Percentiles rank a stretch among this genome's conserved stretches.
Conservation (phyloP, 768 basidiomycete species). For the Calocybe cyanea region DNA sequence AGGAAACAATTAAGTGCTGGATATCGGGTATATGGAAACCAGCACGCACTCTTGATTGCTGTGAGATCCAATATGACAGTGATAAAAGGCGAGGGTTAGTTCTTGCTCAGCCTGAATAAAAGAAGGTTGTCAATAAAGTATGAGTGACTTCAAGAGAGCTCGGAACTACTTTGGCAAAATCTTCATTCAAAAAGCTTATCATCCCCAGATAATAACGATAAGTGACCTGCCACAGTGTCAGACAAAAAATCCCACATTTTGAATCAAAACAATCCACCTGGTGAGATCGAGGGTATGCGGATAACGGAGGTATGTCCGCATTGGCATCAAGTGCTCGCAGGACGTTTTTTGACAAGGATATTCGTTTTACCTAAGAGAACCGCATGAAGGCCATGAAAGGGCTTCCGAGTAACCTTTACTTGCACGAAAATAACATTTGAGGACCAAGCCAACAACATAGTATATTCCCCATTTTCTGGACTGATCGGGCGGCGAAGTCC, state of each 20-base stretch:
- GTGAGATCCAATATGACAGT: slow-evolving; percentile 67
- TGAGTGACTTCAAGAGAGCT: not conserved
- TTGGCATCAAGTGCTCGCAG: slow-evolving; percentile 85
- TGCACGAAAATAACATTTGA: slow-evolving; percentile 95
- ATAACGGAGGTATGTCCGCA: slow-evolving; percentile 77
- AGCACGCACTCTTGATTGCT: slow-evolving; percentile 77
- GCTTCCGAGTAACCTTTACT: slow-evolving; percentile 26
- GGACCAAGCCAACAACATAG: slow-evolving; percentile 82
- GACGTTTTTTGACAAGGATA: slow-evolving; percentile 89
- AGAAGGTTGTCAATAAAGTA: not conserved
- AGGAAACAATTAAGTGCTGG: not conserved
- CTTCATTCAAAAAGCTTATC: slow-evolving; percentile 90
- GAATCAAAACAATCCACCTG: slow-evolving; percentile 48
- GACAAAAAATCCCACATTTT: not conserved
- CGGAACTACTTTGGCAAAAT: slow-evolving; percentile 67
- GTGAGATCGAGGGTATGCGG: slow-evolving; percentile 76
- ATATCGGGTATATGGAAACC: not conserved
- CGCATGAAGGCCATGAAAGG: not conserved
- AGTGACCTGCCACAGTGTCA: slow-evolving; percentile 61
- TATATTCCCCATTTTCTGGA: slow-evolving; percentile 91
- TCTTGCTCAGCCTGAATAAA: slow-evolving; percentile 71
- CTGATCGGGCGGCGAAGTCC: slow-evolving; percentile 65
- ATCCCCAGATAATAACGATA: slow-evolving; percentile 95
- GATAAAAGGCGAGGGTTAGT: slow-evolving; percentile 80
- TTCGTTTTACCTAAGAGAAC: slow-evolving; percentile 70